Percentiles rank a stretch among this genome's conserved stretches.
Conservation (phyloP, 495 filamentous ascomycete species). For the Trichoderma erinaceum region DNA sequence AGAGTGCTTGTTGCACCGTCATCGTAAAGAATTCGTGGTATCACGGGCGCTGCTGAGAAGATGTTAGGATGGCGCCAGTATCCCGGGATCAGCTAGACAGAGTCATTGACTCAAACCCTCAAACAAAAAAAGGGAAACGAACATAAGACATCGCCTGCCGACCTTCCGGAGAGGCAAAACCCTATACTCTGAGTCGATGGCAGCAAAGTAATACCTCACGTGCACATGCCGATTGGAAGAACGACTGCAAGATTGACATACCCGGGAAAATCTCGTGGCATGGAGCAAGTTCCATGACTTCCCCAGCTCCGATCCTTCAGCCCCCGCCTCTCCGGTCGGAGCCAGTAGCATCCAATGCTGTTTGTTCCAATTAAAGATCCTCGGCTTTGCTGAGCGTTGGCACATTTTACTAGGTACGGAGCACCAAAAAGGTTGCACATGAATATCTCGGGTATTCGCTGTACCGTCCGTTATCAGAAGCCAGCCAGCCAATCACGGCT, state of each 20-base stretch:
- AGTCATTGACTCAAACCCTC: neutral
- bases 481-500: constrained; percentile 7
- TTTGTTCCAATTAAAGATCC: neutral
- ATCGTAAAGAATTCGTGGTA: no score
- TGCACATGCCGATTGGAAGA: neutral
- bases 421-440: neutral
- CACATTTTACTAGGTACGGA: neutral
- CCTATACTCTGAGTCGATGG: neutral
- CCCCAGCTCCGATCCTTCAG: neutral
- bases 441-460: neutral
- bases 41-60: no score
- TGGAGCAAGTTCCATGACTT: neutral
- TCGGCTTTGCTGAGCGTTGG: neutral
- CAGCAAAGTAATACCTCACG: constrained; percentile 3
- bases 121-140: neutral
- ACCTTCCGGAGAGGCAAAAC: constrained; percentile 4
- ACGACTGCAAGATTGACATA: neutral
- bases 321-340: neutral
- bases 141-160: neutral
- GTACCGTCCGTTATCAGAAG: constrained; percentile 7
- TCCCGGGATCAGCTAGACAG: no score
- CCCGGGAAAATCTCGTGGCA: constrained; percentile 3
- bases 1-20: no score
- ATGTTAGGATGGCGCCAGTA: no score
- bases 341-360: neutral